phyloP scores from a whole-genome alignment of 2,329 filamentous ascomycete genomes.

The Chalaropsis thielavioides region DNA sequence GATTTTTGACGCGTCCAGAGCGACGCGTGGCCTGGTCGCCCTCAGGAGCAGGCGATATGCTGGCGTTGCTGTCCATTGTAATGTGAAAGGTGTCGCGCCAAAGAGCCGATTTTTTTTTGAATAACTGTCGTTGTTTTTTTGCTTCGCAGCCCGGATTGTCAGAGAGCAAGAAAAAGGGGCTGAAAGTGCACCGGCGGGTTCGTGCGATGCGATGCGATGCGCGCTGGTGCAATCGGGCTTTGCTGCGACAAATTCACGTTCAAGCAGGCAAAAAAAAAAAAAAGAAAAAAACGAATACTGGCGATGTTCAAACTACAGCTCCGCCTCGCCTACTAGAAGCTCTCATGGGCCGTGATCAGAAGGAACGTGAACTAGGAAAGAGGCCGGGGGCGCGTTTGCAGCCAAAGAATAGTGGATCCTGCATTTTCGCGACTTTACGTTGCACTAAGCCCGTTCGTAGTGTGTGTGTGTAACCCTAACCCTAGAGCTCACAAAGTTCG shows the following conservation, averaged over 20 bases:
- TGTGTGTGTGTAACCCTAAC: not conserved
- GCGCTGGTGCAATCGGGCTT: not conserved
- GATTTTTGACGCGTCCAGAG: constrained; percentile 52
- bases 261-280: not conserved
- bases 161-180: not conserved
- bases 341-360: not conserved
- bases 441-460: not conserved
- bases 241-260: not conserved
- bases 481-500: not conserved
- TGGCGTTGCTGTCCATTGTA: constrained; percentile 39
- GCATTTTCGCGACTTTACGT: constrained; percentile 16
- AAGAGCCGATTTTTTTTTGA: not conserved
- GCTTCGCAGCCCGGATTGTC: not conserved
- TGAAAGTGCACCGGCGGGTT: not conserved
- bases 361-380: constrained; percentile 3
- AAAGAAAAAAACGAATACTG: constrained; percentile 2
- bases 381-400: constrained; percentile 16
- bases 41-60: constrained; percentile 37
- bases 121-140: not conserved
- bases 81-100: not conserved
- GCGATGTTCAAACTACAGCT: not conserved
- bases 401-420: constrained; percentile 15
- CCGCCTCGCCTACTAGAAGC: not conserved
- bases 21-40: constrained; percentile 40
- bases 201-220: not conserved